Conservation (phyloP, 768 basidiomycete species). For the Sporobolomyces phaffii region DNA sequence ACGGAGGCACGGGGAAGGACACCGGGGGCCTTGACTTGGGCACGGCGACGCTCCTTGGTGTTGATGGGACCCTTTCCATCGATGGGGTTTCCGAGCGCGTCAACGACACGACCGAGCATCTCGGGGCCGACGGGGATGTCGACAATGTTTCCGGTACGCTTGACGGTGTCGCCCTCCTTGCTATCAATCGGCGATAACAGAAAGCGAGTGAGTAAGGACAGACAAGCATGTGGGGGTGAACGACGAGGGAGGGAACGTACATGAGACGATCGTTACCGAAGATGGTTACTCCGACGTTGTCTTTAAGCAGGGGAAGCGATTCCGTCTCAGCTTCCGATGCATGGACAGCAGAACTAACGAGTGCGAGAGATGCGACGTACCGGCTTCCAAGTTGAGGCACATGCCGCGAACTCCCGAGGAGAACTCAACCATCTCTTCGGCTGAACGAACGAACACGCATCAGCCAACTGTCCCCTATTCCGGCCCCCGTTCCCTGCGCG, state of each 20-base stretch:
- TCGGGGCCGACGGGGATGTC: slow-evolving; percentile 97
- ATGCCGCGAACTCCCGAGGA: slow-evolving; percentile 99
- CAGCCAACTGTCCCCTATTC: neutral
- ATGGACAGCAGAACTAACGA: neutral
- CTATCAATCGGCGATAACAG: slow-evolving; percentile 88
- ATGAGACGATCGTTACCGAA: slow-evolving; percentile 56
- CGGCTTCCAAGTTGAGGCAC: slow-evolving; percentile 99
- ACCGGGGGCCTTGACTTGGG: slow-evolving; percentile 97
- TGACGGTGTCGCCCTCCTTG: slow-evolving; percentile 99
- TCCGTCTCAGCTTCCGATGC: neutral
- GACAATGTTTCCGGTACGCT: slow-evolving; percentile 99
- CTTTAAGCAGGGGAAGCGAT: slow-evolving; percentile 9
- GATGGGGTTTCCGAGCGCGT: slow-evolving; percentile 99
- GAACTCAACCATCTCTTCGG: slow-evolving; percentile 99
- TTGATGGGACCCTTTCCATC: slow-evolving; percentile 98
- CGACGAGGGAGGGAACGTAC: slow-evolving; percentile 2
- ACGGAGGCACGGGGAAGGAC: slow-evolving; percentile 98
- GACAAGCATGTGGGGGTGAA: neutral
- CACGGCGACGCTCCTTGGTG: slow-evolving; percentile 87
- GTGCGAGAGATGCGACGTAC: slow-evolving; percentile 44
- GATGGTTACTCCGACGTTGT: slow-evolving; percentile 99
- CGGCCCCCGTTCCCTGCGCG: no score
- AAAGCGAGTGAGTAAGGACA: neutral
- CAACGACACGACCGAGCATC: slow-evolving; percentile 97
- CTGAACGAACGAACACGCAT: slow-evolving; percentile 16